Evolutionary conservation across 1,284 basidiomycete species (phyloP).

Genomic region (Sutorius eximius): DNA sequence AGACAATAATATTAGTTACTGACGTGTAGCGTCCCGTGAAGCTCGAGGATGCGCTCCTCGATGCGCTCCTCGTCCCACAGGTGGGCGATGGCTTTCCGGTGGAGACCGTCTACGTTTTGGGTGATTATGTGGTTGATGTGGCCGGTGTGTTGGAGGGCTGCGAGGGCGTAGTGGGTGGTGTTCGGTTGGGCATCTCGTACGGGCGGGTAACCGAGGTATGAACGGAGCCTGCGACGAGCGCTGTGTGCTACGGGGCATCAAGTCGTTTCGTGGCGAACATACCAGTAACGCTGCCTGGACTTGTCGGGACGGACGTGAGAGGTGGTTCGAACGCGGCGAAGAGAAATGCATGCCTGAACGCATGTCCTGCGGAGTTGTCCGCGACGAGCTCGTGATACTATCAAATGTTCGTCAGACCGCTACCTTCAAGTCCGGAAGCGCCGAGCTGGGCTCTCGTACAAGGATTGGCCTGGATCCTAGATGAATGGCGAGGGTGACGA

Average conservation of each 20-base stretch:
- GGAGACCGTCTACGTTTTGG: slow-evolving; percentile 92
- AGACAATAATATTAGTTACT: slow-evolving; percentile 20
- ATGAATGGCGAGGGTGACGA: not conserved
- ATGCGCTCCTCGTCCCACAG: slow-evolving; percentile 39
- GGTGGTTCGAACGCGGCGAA: not conserved
- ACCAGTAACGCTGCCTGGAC: slow-evolving; percentile 77
- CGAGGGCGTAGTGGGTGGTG: slow-evolving; percentile 82
- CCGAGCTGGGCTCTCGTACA: slow-evolving; percentile 27
- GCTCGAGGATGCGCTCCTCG: slow-evolving; percentile 65
- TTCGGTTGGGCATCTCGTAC: slow-evolving; percentile 81
- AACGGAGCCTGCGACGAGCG: slow-evolving; percentile 62
- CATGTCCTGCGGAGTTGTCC: slow-evolving; percentile 59
- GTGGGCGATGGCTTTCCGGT: slow-evolving; percentile 66
- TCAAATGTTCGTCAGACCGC: slow-evolving; percentile 12
- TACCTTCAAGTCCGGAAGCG: not conserved
- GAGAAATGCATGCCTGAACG: slow-evolving; percentile 54
- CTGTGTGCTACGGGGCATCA: not conserved
- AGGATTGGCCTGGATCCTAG: slow-evolving; percentile 54
- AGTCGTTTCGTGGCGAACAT: slow-evolving; percentile 11
- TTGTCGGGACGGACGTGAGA: slow-evolving; percentile 7
- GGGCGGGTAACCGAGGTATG: slow-evolving; percentile 81
- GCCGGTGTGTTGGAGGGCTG: slow-evolving; percentile 74
- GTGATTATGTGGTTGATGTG: slow-evolving; percentile 74
- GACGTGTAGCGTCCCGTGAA: slow-evolving; percentile 89
- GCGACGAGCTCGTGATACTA: slow-evolving; percentile 84